Percentiles rank a stretch among this genome's conserved stretches.
These are phyloP conservation scores for Talaromyces nanjingensis DNA, from an alignment of 495 filamentous ascomycete species.

Conservation along the genomic window DNA sequence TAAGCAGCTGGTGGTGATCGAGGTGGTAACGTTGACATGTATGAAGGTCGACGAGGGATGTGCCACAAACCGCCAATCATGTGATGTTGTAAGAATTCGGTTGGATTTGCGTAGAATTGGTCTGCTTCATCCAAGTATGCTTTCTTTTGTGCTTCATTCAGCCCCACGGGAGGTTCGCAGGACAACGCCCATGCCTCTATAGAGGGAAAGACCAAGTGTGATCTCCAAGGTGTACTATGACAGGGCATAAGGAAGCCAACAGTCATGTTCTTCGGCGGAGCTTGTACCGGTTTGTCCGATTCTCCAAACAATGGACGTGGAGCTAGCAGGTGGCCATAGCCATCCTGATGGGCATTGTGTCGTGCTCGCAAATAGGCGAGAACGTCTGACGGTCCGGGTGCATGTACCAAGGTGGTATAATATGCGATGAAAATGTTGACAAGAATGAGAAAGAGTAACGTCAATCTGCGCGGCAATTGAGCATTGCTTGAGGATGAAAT, in stretches of 20 bases:
- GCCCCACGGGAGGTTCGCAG: slow-evolving; percentile 79
- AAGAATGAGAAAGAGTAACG: slow-evolving; percentile 52
- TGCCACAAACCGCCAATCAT: slow-evolving; percentile 37
- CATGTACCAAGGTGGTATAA: slow-evolving; percentile 72
- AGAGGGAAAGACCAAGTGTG: slow-evolving; percentile 66
- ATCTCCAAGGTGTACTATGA: slow-evolving; percentile 96
- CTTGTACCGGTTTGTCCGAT: background rate
- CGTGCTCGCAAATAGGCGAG: slow-evolving; percentile 66
- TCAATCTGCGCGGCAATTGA: slow-evolving; percentile 40
- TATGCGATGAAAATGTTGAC: slow-evolving; percentile 63
- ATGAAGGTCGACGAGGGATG: slow-evolving; percentile 34
- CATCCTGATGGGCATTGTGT: slow-evolving; percentile 27
- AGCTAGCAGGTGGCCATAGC: slow-evolving; percentile 10
- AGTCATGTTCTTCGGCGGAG: slow-evolving; percentile 43
- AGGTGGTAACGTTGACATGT: slow-evolving; percentile 8
- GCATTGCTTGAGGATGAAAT: slow-evolving; percentile 21
- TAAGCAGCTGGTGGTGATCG: background rate
- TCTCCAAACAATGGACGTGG: slow-evolving; percentile 11
- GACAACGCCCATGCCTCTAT: slow-evolving; percentile 81
- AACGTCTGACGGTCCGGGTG: slow-evolving; percentile 67
- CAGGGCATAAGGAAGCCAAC: slow-evolving; percentile 94
- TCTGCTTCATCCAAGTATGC: slow-evolving; percentile 84
- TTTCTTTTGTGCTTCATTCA: slow-evolving; percentile 48
- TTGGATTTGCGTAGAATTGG: slow-evolving; percentile 68
- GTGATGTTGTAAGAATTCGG: slow-evolving; percentile 49